These are phyloP conservation scores for Penium margaritaceum DNA, from an alignment of 139 green algal species.

Conservation along the genomic window DNA sequence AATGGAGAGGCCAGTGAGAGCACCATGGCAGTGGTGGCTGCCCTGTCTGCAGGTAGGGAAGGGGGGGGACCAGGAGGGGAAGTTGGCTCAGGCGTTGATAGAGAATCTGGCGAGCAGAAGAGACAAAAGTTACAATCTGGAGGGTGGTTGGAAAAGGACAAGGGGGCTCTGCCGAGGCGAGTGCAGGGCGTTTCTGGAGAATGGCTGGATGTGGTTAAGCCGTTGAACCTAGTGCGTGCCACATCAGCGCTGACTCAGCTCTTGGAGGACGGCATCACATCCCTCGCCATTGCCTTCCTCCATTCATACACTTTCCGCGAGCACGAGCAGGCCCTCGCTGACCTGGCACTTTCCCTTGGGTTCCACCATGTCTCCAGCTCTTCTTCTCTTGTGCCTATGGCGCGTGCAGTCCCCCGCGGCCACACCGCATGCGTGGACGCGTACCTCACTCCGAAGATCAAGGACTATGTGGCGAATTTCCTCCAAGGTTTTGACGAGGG, in stretches of 20 bases:
- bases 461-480: constrained; percentile 55
- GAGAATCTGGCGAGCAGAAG: neutral
- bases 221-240: constrained; percentile 59
- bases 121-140: no score
- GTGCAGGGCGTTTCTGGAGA: constrained; percentile 67
- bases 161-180: neutral
- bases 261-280: constrained; percentile 65
- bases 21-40: no score
- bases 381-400: constrained; percentile 82
- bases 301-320: constrained; percentile 81
- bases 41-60: neutral
- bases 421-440: constrained; percentile 91
- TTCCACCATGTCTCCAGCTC: constrained; percentile 72
- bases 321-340: constrained; percentile 62
- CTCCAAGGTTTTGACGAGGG: constrained; percentile 46
- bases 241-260: constrained; percentile 45
- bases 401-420: constrained; percentile 90
- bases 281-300: constrained; percentile 84
- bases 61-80: neutral
- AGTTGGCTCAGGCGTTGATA: neutral
- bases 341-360: constrained; percentile 39
- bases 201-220: constrained; percentile 58
- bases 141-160: neutral
- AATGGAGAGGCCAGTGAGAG: no score
- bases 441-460: constrained; percentile 62